Base-by-base conservation (phyloP, 768 basidiomycete species). In the Mycena crocata region DNA sequence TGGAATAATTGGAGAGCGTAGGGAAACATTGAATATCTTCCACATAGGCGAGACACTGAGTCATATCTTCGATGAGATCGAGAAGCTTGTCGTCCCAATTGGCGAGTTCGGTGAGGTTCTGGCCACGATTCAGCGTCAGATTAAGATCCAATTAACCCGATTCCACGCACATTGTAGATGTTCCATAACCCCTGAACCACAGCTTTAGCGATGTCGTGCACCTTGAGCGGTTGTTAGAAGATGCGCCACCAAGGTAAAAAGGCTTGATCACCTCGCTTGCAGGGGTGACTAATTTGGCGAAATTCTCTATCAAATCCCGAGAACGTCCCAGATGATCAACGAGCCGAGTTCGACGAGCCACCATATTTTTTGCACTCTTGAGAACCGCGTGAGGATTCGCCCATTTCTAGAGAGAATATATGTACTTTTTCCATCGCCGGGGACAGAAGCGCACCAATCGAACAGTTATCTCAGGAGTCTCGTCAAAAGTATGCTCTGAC, bases 1-100 rank as follows among this genome's bases (percentile, higher is more conserved):
- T 1, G 12, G 42, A 21, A 23, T 59, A 54, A 6, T 62, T 19
- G 5, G 3, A 28, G 12, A 60, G 12, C 26, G 19, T 56, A 24
- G 42, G 9, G 35, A 60, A 62, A 13, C 10, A 13, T 1, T 54
- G 32, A 28, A 64, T 49, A 31, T 59, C 24, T 9, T 68, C 50
- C 3, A 61, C 42, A 17, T 64, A 60, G 2, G 13, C 39, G 4
- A 64, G 60, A 7, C 54, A 60, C n/a, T 14, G 7, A 10, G 35
- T 44, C 68, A 69, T 69, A 6, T 61, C 52, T 0, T 65, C 63
- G 19, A 65, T 30, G n/a, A 69, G 52, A 0, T 69, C 49, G 23
- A 51, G 35, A 6, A 69, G 23, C 21, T 62, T 42, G 4, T 61
- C 58, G 13, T 69, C 63, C 52, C 59, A 69, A 9, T 60, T 30